Evolutionary conservation across 495 filamentous ascomycete genomes (phyloP), one percentile per base, ranked within the genome.

Genomic region (Xylaria intraflava): DNA sequence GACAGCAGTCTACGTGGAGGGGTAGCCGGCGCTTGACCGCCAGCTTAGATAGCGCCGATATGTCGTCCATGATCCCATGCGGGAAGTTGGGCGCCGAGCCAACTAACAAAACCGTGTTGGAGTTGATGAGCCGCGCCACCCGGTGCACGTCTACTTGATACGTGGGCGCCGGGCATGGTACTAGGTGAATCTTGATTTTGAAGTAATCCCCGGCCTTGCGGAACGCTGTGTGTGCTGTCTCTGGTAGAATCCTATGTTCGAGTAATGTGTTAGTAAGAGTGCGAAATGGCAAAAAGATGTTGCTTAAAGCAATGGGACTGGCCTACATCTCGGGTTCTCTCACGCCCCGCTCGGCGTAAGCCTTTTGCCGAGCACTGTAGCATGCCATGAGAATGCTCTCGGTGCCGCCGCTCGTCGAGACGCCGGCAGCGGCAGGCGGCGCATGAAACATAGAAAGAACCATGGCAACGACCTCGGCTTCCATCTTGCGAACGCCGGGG

Each of bases 401-500:
- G 1, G 93, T 95, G 26, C 93, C 93, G 44, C 93, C 93, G 51
- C 86, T 88, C 16, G 93, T 97, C 46, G 86, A 92, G 3, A 94
- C 90, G 51, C 93, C 93, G 26, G 86, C 92, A 17, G 83, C 90
- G 47, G 81, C 85, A 2, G 78, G 66, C 27, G 94, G 91, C n/a
- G 86, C 89, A 68, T 95, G 89, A 76, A 96, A 99, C 69, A 99
- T 73, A 29, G 81, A 77, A 38, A 96, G 73, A 44, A 95, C 89
- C 93, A 99, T 99, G 51, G 90, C 84, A 36, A 99, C 93, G 64
- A 97, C 78, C 75, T 99, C 93, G 26, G 93, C 92, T 72, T 99
- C 93, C 93, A 99, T 99, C 76, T 99, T 99, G 60, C 93, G 77
- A 26, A 99, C 90, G 31, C 91, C 93, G 38, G 93, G 93, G 72